A percentile compares a stretch with the other conserved stretches of the same genome.
Conservation (phyloP, 495 filamentous ascomycete genomes). For the Lineolata rhizophorae region DNA sequence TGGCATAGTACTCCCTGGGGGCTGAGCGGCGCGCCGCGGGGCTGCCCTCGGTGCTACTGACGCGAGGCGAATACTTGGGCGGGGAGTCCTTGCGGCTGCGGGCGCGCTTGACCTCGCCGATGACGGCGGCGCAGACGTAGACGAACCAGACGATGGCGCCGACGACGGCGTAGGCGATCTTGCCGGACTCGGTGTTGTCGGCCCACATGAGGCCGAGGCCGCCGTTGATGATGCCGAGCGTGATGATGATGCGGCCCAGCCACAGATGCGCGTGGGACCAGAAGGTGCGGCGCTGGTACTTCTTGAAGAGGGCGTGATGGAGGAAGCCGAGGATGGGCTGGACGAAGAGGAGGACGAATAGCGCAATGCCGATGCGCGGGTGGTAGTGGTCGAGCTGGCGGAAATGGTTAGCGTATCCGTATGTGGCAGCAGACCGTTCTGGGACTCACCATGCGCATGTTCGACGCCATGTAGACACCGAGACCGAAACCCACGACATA, state of each 20-base stretch:
- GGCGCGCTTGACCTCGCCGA: conserved; percentile 8
- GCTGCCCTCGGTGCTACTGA: neutral
- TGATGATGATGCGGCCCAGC: conserved; percentile 10
- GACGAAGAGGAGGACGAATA: conserved; percentile 6
- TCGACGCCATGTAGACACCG: conserved; percentile 7
- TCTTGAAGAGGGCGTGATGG: conserved; percentile 8
- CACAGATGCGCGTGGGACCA: conserved; percentile 7
- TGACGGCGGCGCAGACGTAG: conserved; percentile 9
- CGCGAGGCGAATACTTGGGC: neutral
- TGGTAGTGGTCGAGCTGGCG: conserved; percentile 1
- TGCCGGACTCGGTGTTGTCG: neutral
- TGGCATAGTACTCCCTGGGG: neutral
- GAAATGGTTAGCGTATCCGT: neutral
- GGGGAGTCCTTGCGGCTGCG: neutral
- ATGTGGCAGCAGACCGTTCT: neutral
- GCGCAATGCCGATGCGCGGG: conserved; percentile 6
- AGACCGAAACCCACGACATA: conserved; percentile 10
- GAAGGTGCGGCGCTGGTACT: conserved; percentile 1
- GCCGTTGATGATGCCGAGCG: conserved; percentile 16
- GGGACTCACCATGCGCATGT: neutral
- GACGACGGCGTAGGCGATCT: conserved; percentile 8
- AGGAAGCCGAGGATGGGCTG: conserved; percentile 6
- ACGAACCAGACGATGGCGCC: conserved; percentile 10
- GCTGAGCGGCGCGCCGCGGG: neutral
- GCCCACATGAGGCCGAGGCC: conserved; percentile 11